These are phyloP conservation scores for Drechmeria coniospora DNA, from an alignment of 2,329 filamentous ascomycete genomes.

Conservation along the genomic window DNA sequence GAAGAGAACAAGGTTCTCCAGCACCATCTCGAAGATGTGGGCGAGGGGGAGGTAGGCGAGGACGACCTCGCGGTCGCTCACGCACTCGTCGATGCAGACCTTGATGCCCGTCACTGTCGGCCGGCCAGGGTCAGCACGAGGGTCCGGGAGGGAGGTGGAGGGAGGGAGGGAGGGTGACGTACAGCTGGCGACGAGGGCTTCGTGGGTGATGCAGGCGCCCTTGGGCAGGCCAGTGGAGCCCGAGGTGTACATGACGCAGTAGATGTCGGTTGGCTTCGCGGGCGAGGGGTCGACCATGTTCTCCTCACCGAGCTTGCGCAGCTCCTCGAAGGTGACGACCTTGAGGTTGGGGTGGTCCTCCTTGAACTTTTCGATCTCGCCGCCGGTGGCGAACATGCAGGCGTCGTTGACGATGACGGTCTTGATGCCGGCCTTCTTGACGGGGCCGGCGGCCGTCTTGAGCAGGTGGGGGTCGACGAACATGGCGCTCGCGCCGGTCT, in stretches of 20 bases:
- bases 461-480: constrained; percentile 74
- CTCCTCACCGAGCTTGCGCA: constrained; percentile 43
- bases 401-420: constrained; percentile 48
- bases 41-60: constrained; percentile 87
- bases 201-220: constrained; percentile 72
- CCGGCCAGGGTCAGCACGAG: not conserved
- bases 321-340: constrained; percentile 38
- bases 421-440: constrained; percentile 41
- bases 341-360: constrained; percentile 36
- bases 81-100: constrained; percentile 59
- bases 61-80: constrained; percentile 63
- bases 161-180: constrained; percentile 19
- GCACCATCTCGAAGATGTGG: constrained; percentile 91
- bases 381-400: constrained; percentile 32
- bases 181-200: constrained; percentile 58
- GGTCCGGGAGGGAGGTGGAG: not conserved
- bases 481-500: constrained; percentile 69
- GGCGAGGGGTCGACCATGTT: constrained; percentile 57
- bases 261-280: constrained; percentile 60
- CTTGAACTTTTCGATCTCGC: constrained; percentile 40
- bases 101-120: constrained; percentile 58
- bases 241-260: constrained; percentile 77
- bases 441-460: constrained; percentile 38
- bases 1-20: constrained; percentile 81
- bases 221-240: constrained; percentile 83